Percentiles rank a stretch among this genome's conserved stretches.
phyloP scores from a whole-genome alignment of 2,329 filamentous ascomycete genomes.

The Chrysoporthe deuterocubensis region DNA sequence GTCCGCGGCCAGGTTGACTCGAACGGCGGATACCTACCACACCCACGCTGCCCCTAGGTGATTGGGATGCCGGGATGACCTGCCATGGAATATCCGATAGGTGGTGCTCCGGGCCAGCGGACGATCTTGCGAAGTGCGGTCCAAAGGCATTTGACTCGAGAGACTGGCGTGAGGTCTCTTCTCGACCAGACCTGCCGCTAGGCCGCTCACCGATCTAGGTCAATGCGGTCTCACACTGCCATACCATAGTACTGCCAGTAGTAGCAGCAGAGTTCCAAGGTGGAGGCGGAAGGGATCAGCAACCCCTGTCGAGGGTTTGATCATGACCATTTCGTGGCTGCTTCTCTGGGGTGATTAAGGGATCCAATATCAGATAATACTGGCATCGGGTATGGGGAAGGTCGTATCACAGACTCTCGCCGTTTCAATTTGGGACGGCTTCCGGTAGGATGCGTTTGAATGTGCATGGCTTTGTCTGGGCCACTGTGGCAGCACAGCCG shows the following conservation, averaged over 20 bases:
- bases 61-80: background rate
- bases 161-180: background rate
- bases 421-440: background rate
- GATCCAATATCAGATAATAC: background rate
- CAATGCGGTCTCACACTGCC: conserved; percentile 5
- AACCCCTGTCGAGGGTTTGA: background rate
- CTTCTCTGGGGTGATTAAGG: background rate
- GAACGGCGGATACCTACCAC: conserved; percentile 1
- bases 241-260: background rate
- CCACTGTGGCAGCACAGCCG: conserved; percentile 10
- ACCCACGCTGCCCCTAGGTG: conserved; percentile 1
- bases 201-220: background rate
- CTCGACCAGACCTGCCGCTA: background rate
- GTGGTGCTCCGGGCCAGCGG: background rate
- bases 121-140: background rate
- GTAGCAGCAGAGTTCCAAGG: background rate
- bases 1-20: background rate
- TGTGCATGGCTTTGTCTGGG: background rate
- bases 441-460: background rate
- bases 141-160: background rate
- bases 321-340: conserved; percentile 2
- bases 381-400: background rate
- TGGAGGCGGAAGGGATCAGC: conserved; percentile 5
- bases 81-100: background rate
- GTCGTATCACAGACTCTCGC: conserved; percentile 2